Conservation (phyloP, 805 yeast genomes). For the Metschnikowia sp. region DNA sequence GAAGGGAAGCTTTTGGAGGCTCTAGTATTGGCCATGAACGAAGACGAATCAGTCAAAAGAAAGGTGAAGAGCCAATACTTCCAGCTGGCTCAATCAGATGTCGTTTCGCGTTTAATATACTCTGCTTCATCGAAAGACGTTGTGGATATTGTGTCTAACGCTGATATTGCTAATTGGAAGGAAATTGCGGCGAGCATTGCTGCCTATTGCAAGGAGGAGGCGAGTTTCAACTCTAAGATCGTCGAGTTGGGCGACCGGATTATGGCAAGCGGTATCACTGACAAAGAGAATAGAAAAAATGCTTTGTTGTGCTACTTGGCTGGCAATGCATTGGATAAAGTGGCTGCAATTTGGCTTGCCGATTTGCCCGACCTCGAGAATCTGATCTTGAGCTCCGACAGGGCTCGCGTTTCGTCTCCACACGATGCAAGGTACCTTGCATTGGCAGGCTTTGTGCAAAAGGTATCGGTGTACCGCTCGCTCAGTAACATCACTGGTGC, state of each 20-base stretch:
- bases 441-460: constrained; percentile 77
- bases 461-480: constrained; percentile 71
- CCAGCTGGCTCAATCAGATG: constrained; percentile 47
- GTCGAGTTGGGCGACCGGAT: constrained; percentile 77
- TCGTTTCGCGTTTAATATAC: constrained; percentile 72
- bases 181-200: constrained; percentile 69
- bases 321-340: constrained; percentile 76
- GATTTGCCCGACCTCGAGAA: constrained; percentile 52
- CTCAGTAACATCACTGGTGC: constrained; percentile 36
- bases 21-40: constrained; percentile 71
- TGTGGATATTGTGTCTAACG: constrained; percentile 72
- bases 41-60: constrained; percentile 54
- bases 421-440: constrained; percentile 84
- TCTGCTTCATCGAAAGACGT: constrained; percentile 54
- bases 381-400: constrained; percentile 43
- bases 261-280: constrained; percentile 21
- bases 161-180: constrained; percentile 79
- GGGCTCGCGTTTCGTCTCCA: constrained; percentile 48
- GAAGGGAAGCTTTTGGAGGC: constrained; percentile 73
- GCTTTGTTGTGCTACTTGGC: constrained; percentile 78
- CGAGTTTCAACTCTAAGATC: constrained; percentile 52
- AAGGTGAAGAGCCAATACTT: constrained; percentile 74
- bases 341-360: constrained; percentile 77
- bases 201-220: constrained; percentile 35
- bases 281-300: constrained; percentile 52